Conservation (phyloP, 371 early-diverging fungal species). For the Mortierella sp. region DNA sequence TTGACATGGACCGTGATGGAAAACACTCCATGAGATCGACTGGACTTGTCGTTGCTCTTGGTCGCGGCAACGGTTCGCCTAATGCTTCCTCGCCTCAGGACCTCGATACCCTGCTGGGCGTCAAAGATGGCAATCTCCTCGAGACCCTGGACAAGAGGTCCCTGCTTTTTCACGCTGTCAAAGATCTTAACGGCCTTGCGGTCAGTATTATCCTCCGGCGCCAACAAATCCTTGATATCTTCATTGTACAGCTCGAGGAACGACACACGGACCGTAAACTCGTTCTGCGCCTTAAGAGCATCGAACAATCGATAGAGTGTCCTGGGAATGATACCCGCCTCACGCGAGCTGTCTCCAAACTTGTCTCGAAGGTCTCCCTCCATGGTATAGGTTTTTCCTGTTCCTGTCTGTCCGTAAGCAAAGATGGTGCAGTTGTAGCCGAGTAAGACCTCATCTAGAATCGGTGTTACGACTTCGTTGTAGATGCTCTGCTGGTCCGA, state of each 20-base stretch:
- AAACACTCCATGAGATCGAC: slow-evolving; percentile 96
- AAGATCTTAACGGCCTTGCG: slow-evolving; percentile 72
- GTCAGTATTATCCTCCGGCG: slow-evolving; percentile 57
- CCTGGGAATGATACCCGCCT: slow-evolving; percentile 95
- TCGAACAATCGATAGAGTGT: slow-evolving; percentile 88
- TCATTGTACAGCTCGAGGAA: slow-evolving; percentile 99
- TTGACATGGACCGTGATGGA: slow-evolving; percentile 90
- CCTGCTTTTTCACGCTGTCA: slow-evolving; percentile 74
- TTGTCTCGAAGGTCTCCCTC: slow-evolving; percentile 80
- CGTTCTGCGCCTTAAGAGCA: slow-evolving; percentile 69
- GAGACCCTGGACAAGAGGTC: slow-evolving; percentile 86
- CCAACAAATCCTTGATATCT: slow-evolving; percentile 93
- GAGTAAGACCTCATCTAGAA: slow-evolving; percentile 81
- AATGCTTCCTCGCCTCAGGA: slow-evolving; percentile 82
- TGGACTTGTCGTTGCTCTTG: slow-evolving; percentile 92
- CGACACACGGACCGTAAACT: slow-evolving; percentile 87
- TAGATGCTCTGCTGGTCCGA: slow-evolving; percentile 89
- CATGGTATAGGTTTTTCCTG: slow-evolving; percentile 95
- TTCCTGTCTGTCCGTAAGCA: slow-evolving; percentile 97
- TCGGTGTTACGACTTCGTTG: slow-evolving; percentile 86
- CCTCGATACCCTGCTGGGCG: slow-evolving; percentile 81
- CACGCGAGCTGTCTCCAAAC: slow-evolving; percentile 58
- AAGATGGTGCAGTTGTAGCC: slow-evolving; percentile 97
- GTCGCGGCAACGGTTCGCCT: slow-evolving; percentile 92
- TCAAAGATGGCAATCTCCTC: slow-evolving; percentile 81